Evolutionary conservation across 805 yeast genomes (phyloP), one percentile per base, ranked within the genome.

Genomic region (Cyberlindnera misumaiensis): DNA sequence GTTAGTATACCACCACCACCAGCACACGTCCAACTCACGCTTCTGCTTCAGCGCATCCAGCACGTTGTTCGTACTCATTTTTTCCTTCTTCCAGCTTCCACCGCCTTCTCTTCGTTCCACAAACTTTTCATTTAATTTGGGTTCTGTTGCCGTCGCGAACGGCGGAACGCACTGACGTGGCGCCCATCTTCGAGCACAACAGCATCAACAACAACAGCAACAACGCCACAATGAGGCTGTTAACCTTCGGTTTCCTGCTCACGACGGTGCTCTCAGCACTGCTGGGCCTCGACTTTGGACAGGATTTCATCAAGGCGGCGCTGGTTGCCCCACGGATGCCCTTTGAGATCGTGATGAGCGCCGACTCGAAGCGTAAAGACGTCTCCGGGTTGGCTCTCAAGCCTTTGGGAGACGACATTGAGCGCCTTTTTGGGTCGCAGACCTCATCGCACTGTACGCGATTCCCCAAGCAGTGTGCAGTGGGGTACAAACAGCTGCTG

Each of bases 351-450:
- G 81, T 93, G 11, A 65, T 93, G 44, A 86, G 97, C 4, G 81
- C 86, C 18, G 97, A 93, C 52, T 82, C 96, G 3, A 86, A 88
- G 61, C 72, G 98, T 41, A 93, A 93, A 58, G 97, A 90, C 52
- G 67, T 80, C 4, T 73, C 89, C 4, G 96, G 94, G 1, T 50
- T 93, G 11, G 80, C 84, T 1, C 67, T 89, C 43, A 73, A 78
- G 36, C 58, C 65, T 1, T 50, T 64, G 24, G 39, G 63, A 47
- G 63, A 65, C 5, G 65, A 65, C 22, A 43, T 82, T 12, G 90
- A 83, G 53, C 71, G 97, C 49, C 64, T 76, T 1, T 87, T 78
- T 55, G 97, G 97, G 4, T 73, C 86, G 1, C 72, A 79, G n/a
- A 83, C 88, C 1, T 68, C 75, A 14, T 70, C 84, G 0, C 65